Base-by-base conservation (phyloP, 73 alveolate species). In the Stentor coeruleus region DNA sequence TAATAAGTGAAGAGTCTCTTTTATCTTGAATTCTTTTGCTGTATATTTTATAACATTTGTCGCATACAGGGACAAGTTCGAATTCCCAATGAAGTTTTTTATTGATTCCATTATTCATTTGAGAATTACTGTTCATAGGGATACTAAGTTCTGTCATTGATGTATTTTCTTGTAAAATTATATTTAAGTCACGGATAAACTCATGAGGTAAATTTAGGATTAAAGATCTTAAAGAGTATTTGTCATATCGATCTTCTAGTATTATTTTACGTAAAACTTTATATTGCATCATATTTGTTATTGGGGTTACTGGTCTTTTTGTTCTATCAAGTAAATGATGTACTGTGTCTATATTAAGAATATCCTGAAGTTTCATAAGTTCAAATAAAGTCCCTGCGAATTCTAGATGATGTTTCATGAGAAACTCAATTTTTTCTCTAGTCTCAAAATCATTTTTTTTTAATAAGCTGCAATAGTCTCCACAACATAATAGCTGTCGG, bases 311-410 rank as follows among this genome's bases (percentile, higher is more conserved):
- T 1, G 79, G 79, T 1, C 79, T 20, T 33, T 20, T 20, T 11
- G n/a, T 15, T 33, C 37, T 66, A 11, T 31, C 79, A 14, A 66
- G 37, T 33, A 66, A 66, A 33, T 66, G 79, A 26, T 66, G 36
- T 2, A 66, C 40, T 14, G 79, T 66, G 79, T 66, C 79, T 20
- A 66, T 66, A 33, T 66, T 66, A 20, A 66, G 79, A 31, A 66
- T 20, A 66, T 66, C 79, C 37, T 66, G 79, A 37, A 66, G 33
- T 40, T 66, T 20, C 36, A 66, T 20, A 14, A 66, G 37, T 66
- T 66, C 79, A 66, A 66, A 66, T 66, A 66, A 31, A 20, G 79
- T 66, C 79, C 79, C 79, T 66, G 79, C 79, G 37, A 28, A 66
- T 66, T 66, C 79, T 40, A 66, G 11, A 33, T 66, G n/a, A 40